Conservation (phyloP, 441 rosid species). For the Populus tomentosa region DNA sequence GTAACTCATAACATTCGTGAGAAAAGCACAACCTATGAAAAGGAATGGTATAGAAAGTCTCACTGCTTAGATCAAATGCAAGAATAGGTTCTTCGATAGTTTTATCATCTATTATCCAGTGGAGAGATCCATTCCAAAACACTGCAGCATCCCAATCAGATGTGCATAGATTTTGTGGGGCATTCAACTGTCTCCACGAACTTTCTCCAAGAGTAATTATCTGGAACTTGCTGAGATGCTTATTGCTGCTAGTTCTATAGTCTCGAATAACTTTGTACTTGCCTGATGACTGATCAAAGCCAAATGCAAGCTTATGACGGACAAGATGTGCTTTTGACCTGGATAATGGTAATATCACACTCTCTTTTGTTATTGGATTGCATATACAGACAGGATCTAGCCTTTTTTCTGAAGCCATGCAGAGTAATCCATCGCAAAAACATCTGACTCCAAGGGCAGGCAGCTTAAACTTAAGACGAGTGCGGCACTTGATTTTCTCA, state of each 20-base stretch:
- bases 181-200: constrained; percentile 8
- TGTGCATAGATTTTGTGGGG: not conserved
- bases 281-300: not conserved
- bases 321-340: not conserved
- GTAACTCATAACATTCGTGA: constrained; percentile 1
- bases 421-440: constrained; percentile 16
- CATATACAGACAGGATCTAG: constrained; percentile 12
- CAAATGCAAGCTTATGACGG: constrained; percentile 15
- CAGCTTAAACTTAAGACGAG: not conserved
- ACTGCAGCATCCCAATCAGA: not conserved
- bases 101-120: constrained; percentile 4
- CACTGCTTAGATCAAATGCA: constrained; percentile 1
- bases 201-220: constrained; percentile 7
- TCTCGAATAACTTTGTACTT: constrained; percentile 13
- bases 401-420: constrained; percentile 1
- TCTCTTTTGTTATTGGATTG: constrained; percentile 15
- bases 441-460: not conserved
- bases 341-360: constrained; percentile 1
- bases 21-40: not conserved
- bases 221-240: constrained; percentile 4
- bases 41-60: constrained; percentile 2
- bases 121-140: constrained; percentile 16
- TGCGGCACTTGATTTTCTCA: not conserved
- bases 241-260: not conserved
- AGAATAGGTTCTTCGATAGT: not conserved